phyloP scores from a whole-genome alignment of 495 filamentous ascomycete genomes.

The Trichoderma erinaceum region DNA sequence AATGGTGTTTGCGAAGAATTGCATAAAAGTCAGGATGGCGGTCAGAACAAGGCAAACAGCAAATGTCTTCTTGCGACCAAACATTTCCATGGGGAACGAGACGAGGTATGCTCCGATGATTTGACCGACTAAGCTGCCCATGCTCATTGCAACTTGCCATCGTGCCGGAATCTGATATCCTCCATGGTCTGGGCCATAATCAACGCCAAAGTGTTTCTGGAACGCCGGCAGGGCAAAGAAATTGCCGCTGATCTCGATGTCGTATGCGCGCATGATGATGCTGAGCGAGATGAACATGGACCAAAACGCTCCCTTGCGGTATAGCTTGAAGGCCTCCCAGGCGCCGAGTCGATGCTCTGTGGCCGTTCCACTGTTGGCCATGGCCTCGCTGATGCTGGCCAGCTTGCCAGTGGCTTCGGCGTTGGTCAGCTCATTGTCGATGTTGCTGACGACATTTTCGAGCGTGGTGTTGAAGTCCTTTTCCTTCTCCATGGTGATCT shows the following conservation, averaged over 20 bases:
- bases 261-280: slow-evolving; percentile 23
- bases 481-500: slow-evolving; percentile 16
- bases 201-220: slow-evolving; percentile 28
- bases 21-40: slow-evolving; percentile 46
- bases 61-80: slow-evolving; percentile 45
- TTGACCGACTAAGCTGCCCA: slow-evolving; percentile 47
- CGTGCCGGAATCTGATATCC: slow-evolving; percentile 47
- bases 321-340: slow-evolving; percentile 17
- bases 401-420: slow-evolving; percentile 15
- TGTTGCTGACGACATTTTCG: slow-evolving; percentile 13
- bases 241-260: slow-evolving; percentile 36
- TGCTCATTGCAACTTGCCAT: slow-evolving; percentile 35
- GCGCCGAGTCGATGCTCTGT: slow-evolving; percentile 16
- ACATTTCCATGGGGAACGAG: slow-evolving; percentile 54
- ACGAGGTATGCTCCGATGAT: slow-evolving; percentile 61
- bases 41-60: slow-evolving; percentile 32
- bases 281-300: slow-evolving; percentile 19
- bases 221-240: slow-evolving; percentile 33
- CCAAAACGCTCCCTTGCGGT: slow-evolving; percentile 17
- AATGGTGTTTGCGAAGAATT: slow-evolving; percentile 54
- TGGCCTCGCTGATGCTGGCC: slow-evolving; percentile 16
- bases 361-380: slow-evolving; percentile 16
- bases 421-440: slow-evolving; percentile 12
- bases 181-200: slow-evolving; percentile 31
- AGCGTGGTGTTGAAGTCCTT: neutral